These are phyloP conservation scores for Ophiostoma sp. DNA, from an alignment of 2,329 filamentous ascomycete genomes.

Conservation along the genomic window DNA sequence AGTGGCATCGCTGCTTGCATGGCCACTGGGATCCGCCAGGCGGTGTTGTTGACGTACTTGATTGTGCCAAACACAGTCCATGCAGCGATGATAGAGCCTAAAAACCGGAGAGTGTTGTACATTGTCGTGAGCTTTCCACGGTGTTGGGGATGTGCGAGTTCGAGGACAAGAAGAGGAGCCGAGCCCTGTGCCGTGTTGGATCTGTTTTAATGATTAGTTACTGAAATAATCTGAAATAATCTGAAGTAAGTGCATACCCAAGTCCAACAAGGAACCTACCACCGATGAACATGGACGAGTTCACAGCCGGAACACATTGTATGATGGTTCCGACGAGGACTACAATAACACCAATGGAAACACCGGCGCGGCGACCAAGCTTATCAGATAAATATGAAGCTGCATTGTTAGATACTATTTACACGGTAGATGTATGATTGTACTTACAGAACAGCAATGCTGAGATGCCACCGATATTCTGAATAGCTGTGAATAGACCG, in stretches of 20 bases:
- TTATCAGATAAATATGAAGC: conserved; percentile 59
- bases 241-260: neutral
- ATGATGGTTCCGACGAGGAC: conserved; percentile 7
- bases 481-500: conserved; percentile 29
- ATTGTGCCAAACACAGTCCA: conserved; percentile 65
- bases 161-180: conserved; percentile 31
- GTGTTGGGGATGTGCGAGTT: conserved; percentile 72
- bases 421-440: neutral
- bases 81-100: conserved; percentile 64
- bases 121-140: conserved; percentile 69
- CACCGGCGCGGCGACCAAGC: conserved; percentile 40
- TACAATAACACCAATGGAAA: conserved; percentile 13
- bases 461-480: conserved; percentile 10
- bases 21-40: conserved; percentile 39
- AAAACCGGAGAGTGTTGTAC: conserved; percentile 77
- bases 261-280: conserved; percentile 8
- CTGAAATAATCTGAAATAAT: too few species aligned
- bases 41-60: conserved; percentile 28
- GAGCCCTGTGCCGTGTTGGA: conserved; percentile 8
- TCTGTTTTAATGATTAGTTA: neutral
- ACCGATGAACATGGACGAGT: conserved; percentile 21
- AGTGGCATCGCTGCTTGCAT: conserved; percentile 34
- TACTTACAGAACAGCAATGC: conserved; percentile 55
- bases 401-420: neutral
- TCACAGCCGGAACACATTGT: neutral